phyloP scores from a whole-genome alignment of 2,329 filamentous ascomycete species.

The Neopestalotiopsis rosae region DNA sequence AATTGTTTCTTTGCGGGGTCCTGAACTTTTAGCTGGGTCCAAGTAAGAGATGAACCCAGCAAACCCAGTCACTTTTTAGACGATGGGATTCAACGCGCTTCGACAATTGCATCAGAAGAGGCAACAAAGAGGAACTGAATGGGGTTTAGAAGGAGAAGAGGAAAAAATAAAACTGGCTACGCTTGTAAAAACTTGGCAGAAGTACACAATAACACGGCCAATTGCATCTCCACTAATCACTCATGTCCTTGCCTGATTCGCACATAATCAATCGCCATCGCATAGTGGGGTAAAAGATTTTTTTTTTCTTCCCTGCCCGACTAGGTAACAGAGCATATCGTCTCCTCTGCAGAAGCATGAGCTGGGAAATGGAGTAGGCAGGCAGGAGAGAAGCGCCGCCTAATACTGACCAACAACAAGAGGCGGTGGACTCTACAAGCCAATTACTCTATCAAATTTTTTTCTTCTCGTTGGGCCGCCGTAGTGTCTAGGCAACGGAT shows the following conservation, averaged over 20 bases:
- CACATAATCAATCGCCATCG: neutral
- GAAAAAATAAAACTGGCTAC: neutral
- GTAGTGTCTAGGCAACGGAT: neutral
- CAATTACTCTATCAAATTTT: neutral
- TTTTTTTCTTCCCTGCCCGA: neutral
- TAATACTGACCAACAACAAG: neutral
- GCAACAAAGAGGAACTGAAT: neutral
- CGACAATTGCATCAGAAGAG: neutral
- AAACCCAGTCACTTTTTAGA: neutral
- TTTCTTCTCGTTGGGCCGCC: neutral
- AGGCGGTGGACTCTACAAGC: neutral
- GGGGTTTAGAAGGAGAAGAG: neutral
- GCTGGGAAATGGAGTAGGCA: too few relatives aligned
- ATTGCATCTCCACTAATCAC: neutral
- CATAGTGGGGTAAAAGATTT: slow-evolving; percentile 1
- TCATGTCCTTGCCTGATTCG: slow-evolving; percentile 1
- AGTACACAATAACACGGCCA: neutral
- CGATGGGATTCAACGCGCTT: slow-evolving; percentile 2
- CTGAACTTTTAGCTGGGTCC: slow-evolving; percentile 2
- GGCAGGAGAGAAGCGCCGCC: neutral
- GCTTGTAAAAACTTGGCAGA: neutral
- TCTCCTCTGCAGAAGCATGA: neutral
- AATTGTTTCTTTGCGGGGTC: neutral
- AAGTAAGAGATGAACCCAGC: neutral
- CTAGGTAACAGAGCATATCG: neutral